Percentiles rank a stretch among this genome's conserved stretches.
These are phyloP conservation scores for Medicago ruthenica DNA, from an alignment of 306 rosid species.

Conservation along the genomic window DNA sequence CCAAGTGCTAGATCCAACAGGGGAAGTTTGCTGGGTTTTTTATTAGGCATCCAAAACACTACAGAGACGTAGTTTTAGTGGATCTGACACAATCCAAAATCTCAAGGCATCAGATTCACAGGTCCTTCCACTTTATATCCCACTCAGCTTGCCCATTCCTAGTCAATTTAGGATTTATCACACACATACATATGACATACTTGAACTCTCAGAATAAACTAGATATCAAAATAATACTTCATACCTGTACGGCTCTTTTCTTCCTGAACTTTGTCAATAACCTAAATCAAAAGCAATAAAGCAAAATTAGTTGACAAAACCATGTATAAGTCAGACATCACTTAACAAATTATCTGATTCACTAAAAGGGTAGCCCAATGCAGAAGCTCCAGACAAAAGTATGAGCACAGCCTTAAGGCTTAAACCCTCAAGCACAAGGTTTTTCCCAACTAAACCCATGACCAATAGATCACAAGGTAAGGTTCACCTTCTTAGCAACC, in stretches of 20 bases:
- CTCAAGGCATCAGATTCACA: neutral
- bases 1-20: neutral
- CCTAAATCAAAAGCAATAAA: constrained; percentile 54
- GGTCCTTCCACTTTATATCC: neutral
- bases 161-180: constrained; percentile 1
- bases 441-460: constrained; percentile 1
- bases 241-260: constrained; percentile 93
- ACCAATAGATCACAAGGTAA: neutral
- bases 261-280: constrained; percentile 97
- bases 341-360: constrained; percentile 2
- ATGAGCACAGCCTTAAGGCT: neutral
- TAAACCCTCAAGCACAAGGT: neutral
- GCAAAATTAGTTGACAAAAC: constrained; percentile 40
- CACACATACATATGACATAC: neutral
- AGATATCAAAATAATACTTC: constrained; percentile 29
- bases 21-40: neutral
- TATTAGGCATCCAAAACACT: neutral
- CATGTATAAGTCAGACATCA: neutral
- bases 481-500: constrained; percentile 11
- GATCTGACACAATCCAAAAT: constrained; percentile 1
- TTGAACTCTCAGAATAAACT: constrained; percentile 24
- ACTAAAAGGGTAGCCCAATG: neutral
- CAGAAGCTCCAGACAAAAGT: constrained; percentile 2
- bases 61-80: neutral
- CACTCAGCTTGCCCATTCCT: neutral